These are phyloP conservation scores for Seiridium unicorne DNA, from an alignment of 2,329 filamentous ascomycete genomes.

Conservation along the genomic window DNA sequence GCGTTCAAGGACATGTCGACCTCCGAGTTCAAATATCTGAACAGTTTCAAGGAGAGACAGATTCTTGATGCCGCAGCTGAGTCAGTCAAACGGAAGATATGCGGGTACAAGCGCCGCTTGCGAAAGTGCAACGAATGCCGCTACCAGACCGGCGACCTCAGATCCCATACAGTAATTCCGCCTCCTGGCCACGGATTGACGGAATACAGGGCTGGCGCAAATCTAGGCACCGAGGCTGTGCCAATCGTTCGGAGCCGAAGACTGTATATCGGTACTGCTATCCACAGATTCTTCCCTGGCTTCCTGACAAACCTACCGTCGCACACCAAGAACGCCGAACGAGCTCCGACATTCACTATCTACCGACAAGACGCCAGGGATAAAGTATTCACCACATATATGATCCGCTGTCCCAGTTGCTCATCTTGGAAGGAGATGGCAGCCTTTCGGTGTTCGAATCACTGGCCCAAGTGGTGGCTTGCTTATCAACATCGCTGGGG, in stretches of 20 bases:
- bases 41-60: not conserved
- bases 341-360: not conserved
- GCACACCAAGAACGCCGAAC: not conserved
- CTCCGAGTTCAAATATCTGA: constrained; percentile 1
- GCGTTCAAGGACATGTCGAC: constrained; percentile 1
- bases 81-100: not conserved
- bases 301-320: not conserved
- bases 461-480: constrained; percentile 8
- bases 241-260: constrained; percentile 7
- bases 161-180: not conserved
- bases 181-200: not conserved
- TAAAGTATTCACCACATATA: constrained; percentile 10
- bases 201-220: not conserved
- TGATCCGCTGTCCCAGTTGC: constrained; percentile 11
- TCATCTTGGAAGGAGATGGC: constrained; percentile 10
- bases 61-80: not conserved
- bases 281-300: constrained; percentile 9
- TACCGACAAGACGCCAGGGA: not conserved
- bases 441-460: not conserved
- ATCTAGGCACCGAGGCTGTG: not conserved
- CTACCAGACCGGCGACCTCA: constrained; percentile 4
- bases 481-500: constrained; percentile 1
- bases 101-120: constrained; percentile 9
- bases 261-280: not conserved
- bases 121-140: constrained; percentile 13